Evolutionary conservation across 2,329 filamentous ascomycete genomes (phyloP).

Genomic region (Moelleriella libera): DNA sequence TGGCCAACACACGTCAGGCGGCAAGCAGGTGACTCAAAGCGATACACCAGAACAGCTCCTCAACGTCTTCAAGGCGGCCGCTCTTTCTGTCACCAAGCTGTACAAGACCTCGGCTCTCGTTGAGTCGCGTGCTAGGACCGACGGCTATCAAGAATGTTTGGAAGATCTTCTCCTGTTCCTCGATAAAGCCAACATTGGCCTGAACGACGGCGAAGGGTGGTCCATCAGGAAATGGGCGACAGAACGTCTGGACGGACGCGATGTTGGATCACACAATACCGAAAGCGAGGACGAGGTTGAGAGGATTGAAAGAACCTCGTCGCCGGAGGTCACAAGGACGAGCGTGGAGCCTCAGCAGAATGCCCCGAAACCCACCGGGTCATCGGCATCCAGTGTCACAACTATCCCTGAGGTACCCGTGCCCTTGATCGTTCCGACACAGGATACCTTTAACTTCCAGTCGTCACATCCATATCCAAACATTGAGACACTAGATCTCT

Average conservation of each 20-base stretch:
- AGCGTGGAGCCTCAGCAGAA: constrained; percentile 23
- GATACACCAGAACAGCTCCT: constrained; percentile 53
- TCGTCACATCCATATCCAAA: constrained; percentile 47
- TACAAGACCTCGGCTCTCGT: constrained; percentile 82
- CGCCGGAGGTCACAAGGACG: constrained; percentile 40
- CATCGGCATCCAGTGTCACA: constrained; percentile 12
- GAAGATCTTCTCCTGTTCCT: constrained; percentile 80
- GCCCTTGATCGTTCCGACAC: constrained; percentile 36
- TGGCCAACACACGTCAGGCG: constrained; percentile 8
- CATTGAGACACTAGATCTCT: constrained; percentile 45
- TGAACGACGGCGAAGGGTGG: constrained; percentile 65
- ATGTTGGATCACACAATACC: constrained; percentile 34
- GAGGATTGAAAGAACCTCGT: constrained; percentile 44
- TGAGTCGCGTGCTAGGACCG: constrained; percentile 58
- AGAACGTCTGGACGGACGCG: constrained; percentile 52
- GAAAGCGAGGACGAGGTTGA: constrained; percentile 59
- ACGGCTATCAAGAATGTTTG: constrained; percentile 88
- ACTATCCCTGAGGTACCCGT: constrained; percentile 13
- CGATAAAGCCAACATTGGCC: constrained; percentile 65
- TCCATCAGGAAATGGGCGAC: constrained; percentile 49
- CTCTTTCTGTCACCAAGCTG: constrained; percentile 86
- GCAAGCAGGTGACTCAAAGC: constrained; percentile 16
- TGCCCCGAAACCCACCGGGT: constrained; percentile 12
- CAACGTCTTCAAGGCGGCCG: constrained; percentile 82
- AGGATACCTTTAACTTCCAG: constrained; percentile 56